These are phyloP conservation scores for Neocatenulostroma microsporum DNA, from an alignment of 2,329 filamentous ascomycete species.

Conservation along the genomic window DNA sequence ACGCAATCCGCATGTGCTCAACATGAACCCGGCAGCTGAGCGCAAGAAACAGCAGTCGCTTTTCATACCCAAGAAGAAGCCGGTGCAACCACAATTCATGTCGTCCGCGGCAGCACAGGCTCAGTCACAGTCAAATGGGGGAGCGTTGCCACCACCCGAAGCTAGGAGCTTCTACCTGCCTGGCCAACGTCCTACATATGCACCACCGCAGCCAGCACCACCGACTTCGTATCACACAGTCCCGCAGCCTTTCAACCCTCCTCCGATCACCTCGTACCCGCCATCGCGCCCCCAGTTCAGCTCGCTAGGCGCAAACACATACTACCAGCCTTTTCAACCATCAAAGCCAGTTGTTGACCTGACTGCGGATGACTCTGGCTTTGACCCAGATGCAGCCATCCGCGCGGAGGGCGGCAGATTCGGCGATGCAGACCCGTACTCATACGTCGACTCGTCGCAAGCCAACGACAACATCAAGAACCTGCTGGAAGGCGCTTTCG, in stretches of 20 bases:
- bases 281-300: constrained; percentile 47
- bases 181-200: constrained; percentile 12
- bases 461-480: constrained; percentile 72
- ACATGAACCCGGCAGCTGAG: constrained; percentile 11
- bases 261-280: constrained; percentile 41
- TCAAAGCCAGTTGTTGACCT: constrained; percentile 42
- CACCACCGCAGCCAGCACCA: constrained; percentile 2
- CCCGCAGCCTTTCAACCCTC: constrained; percentile 41
- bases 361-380: constrained; percentile 40
- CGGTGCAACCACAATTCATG: constrained; percentile 7
- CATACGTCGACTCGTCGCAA: constrained; percentile 62
- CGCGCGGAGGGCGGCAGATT: constrained; percentile 42
- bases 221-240: constrained; percentile 23
- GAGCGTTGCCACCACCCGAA: constrained; percentile 1
- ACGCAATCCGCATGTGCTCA: constrained; percentile 37
- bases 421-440: constrained; percentile 47
- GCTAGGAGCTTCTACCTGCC: constrained; percentile 21
- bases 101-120: constrained; percentile 5
- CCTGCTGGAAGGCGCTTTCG: constrained; percentile 71
- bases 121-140: not conserved
- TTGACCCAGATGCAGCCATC: constrained; percentile 42
- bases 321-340: constrained; percentile 30
- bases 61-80: constrained; percentile 20
- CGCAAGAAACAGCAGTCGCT: no score
- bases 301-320: constrained; percentile 38